Conservation (phyloP, 495 filamentous ascomycete species). For the Hypomontagnella monticulosa region DNA sequence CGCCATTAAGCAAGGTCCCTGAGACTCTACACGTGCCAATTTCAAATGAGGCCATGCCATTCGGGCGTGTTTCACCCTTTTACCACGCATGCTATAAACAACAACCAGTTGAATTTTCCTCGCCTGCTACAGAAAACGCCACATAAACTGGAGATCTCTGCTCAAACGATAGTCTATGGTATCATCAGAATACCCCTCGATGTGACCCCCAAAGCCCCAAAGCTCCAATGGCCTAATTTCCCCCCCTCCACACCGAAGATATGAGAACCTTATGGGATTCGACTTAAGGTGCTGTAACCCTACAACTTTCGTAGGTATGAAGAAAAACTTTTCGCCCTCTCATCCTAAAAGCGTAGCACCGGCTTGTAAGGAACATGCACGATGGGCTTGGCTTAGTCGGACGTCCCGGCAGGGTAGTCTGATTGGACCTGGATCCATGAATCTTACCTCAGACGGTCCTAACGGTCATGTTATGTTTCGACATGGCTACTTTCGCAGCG, state of each 20-base stretch:
- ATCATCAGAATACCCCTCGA: conserved; percentile 3
- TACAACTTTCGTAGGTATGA: not conserved
- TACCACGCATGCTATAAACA: conserved; percentile 1
- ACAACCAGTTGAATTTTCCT: conserved; percentile 5
- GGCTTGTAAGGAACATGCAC: conserved; percentile 3
- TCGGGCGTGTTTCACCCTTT: not conserved
- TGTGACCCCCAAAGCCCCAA: not conserved
- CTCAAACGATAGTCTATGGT: not conserved
- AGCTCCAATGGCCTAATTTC: no score
- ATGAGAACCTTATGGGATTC: conserved; percentile 26
- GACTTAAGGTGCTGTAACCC: conserved; percentile 38
- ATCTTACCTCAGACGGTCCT: conserved; percentile 34
- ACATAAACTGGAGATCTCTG: no score
- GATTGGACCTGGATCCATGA: conserved; percentile 13
- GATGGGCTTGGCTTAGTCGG: not conserved
- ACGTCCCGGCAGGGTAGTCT: conserved; percentile 7
- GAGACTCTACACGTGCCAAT: not conserved
- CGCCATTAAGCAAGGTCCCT: not conserved
- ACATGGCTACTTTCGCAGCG: conserved; percentile 10
- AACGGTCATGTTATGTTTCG: conserved; percentile 2
- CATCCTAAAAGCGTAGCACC: conserved; percentile 4
- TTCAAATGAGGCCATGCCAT: conserved; percentile 5
- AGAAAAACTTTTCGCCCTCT: not conserved
- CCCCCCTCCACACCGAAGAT: not conserved
- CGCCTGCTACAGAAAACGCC: no score